These are phyloP conservation scores for Aspergillus novoparasiticus DNA, from an alignment of 2,329 filamentous ascomycete species.

Conservation along the genomic window DNA sequence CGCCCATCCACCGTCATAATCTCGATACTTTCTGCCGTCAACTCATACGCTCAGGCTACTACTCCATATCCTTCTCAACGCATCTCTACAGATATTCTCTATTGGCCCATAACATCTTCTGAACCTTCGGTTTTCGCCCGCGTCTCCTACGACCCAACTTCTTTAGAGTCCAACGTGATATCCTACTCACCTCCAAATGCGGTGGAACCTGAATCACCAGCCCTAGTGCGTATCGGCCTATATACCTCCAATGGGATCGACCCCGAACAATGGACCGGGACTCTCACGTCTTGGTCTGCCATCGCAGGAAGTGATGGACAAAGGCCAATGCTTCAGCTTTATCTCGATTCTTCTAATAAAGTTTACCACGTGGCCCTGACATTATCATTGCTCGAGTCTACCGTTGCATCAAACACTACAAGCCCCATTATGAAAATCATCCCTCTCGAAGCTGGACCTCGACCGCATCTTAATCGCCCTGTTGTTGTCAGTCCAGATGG, in stretches of 20 bases:
- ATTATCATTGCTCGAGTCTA: slow-evolving; percentile 19
- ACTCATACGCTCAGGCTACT: slow-evolving; percentile 16
- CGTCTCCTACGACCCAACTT: slow-evolving; percentile 44
- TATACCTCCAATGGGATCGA: slow-evolving; percentile 41
- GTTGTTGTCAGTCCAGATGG: slow-evolving; percentile 43
- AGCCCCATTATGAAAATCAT: slow-evolving; percentile 39
- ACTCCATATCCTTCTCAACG: slow-evolving; percentile 20
- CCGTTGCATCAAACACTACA: slow-evolving; percentile 18
- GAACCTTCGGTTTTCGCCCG: slow-evolving; percentile 42
- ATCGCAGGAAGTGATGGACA: slow-evolving; percentile 27
- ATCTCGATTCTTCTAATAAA: slow-evolving; percentile 40
- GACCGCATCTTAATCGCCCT: slow-evolving; percentile 44
- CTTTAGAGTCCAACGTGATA: slow-evolving; percentile 38
- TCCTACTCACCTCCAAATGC: slow-evolving; percentile 42
- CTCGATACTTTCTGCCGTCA: slow-evolving; percentile 19
- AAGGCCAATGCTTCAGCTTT: slow-evolving; percentile 41
- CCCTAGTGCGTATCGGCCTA: slow-evolving; percentile 58
- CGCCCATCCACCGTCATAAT: slow-evolving; percentile 9
- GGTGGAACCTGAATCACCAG: slow-evolving; percentile 37
- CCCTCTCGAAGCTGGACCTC: slow-evolving; percentile 31
- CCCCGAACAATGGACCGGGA: slow-evolving; percentile 44
- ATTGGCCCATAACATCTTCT: slow-evolving; percentile 38
- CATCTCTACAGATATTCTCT: slow-evolving; percentile 38
- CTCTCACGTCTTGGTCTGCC: slow-evolving; percentile 40
- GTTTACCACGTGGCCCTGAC: slow-evolving; percentile 45